These are phyloP conservation scores for Fusarium anthophilum DNA, from an alignment of 2,329 filamentous ascomycete species.

Conservation along the genomic window DNA sequence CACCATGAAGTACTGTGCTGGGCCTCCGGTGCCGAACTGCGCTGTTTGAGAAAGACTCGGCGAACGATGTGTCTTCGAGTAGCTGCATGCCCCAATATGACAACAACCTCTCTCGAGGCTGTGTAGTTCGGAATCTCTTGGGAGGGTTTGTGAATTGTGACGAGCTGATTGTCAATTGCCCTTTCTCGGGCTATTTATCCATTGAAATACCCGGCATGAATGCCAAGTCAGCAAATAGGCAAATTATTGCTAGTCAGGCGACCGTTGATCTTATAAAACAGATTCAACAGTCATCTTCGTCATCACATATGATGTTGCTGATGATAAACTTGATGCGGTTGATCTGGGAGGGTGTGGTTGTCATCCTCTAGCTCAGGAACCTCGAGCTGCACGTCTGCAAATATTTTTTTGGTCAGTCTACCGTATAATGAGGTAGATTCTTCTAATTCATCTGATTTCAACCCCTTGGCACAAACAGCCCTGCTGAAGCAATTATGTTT, in stretches of 20 bases:
- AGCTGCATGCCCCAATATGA: not conserved
- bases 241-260: constrained; percentile 13
- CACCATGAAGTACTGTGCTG: not conserved
- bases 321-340: not conserved
- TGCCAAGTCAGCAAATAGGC: constrained; percentile 11
- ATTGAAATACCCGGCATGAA: not conserved
- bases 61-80: not conserved
- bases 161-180: not conserved
- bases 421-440: not conserved
- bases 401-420: not conserved
- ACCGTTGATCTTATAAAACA: constrained; percentile 21
- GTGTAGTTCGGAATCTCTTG: not conserved
- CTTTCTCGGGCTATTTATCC: not conserved
- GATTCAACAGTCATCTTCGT: not conserved
- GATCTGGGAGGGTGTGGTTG: constrained; percentile 13
- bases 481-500: not conserved
- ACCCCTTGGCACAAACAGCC: constrained; percentile 3
- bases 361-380: constrained; percentile 14
- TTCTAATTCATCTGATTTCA: not conserved
- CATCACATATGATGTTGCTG: not conserved
- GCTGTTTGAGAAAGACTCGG: not conserved
- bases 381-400: not conserved
- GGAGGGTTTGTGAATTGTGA: not conserved
- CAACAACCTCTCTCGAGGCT: not conserved
- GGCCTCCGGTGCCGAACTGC: not conserved